These are phyloP conservation scores for Talaromyces ruber DNA, from an alignment of 495 filamentous ascomycete species.

Conservation along the genomic window DNA sequence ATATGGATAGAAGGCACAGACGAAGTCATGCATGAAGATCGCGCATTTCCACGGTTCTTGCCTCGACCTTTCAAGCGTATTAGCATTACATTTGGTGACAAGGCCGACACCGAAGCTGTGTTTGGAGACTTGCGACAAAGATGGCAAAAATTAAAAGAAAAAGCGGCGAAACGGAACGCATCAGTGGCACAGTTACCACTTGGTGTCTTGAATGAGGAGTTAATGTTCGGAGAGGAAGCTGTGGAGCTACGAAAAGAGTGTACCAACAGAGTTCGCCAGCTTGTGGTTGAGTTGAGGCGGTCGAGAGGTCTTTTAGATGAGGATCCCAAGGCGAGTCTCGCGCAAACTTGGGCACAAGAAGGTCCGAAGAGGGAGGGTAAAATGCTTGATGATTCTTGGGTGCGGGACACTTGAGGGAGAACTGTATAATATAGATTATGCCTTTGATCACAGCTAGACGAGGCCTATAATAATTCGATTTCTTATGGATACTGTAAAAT, in stretches of 20 bases:
- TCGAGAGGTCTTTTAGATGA: slow-evolving; percentile 68
- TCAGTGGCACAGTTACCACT: slow-evolving; percentile 30
- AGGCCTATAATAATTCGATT: neutral
- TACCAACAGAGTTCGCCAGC: slow-evolving; percentile 63
- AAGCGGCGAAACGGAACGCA: slow-evolving; percentile 24
- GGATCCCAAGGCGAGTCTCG: slow-evolving; percentile 57
- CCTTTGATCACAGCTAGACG: neutral
- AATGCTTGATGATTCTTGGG: slow-evolving; percentile 56
- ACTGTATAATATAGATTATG: neutral
- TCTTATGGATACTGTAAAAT: neutral
- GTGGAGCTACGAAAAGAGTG: slow-evolving; percentile 74
- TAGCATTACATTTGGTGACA: slow-evolving; percentile 59
- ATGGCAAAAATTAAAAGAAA: slow-evolving; percentile 57
- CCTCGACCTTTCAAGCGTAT: slow-evolving; percentile 66
- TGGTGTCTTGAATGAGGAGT: slow-evolving; percentile 58
- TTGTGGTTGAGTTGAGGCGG: slow-evolving; percentile 68
- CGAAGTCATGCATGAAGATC: slow-evolving; percentile 71
- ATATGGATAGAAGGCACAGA: slow-evolving; percentile 90
- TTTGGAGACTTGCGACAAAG: slow-evolving; percentile 57
- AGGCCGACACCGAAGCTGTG: slow-evolving; percentile 37
- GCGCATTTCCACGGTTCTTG: slow-evolving; percentile 70
- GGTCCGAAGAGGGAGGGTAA: slow-evolving; percentile 46
- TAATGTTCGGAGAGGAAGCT: slow-evolving; percentile 66
- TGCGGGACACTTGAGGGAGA: slow-evolving; percentile 44
- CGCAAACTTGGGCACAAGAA: slow-evolving; percentile 54